phyloP scores from a whole-genome alignment of 2,329 filamentous ascomycete species.

The Epicoccum sorghinum region DNA sequence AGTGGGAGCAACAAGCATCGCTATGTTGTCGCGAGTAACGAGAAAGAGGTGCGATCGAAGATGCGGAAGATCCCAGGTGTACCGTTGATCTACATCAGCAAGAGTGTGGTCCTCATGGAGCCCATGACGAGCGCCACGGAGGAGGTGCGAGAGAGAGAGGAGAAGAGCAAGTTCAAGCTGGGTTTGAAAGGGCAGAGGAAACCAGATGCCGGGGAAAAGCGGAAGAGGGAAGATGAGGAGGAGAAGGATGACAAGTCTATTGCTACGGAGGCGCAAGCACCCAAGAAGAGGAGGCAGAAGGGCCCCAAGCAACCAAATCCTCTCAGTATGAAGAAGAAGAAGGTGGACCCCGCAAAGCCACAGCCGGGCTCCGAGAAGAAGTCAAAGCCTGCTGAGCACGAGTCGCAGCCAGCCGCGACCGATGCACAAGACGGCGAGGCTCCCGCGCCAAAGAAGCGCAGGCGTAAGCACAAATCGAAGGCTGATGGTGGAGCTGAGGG shows the following conservation, averaged over 20 bases:
- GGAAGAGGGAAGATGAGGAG: constrained; percentile 58
- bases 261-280: constrained; percentile 26
- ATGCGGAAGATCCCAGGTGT: constrained; percentile 74
- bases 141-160: constrained; percentile 68
- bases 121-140: constrained; percentile 74
- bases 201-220: constrained; percentile 37
- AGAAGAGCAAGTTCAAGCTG: constrained; percentile 74
- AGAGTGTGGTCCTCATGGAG: constrained; percentile 79
- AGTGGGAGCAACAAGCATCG: constrained; percentile 75
- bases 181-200: constrained; percentile 63
- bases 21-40: constrained; percentile 79
- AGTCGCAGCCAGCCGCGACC: constrained; percentile 10
- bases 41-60: constrained; percentile 65
- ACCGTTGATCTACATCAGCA: constrained; percentile 77
- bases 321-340: constrained; percentile 71
- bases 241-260: constrained; percentile 38
- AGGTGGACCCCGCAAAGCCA: constrained; percentile 51
- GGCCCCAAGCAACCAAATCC: constrained; percentile 75
- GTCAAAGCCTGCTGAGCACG: constrained; percentile 15
- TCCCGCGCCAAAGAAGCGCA: constrained; percentile 45
- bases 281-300: constrained; percentile 60
- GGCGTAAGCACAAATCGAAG: constrained; percentile 48
- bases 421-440: constrained; percentile 30
- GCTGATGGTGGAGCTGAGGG: constrained; percentile 16
- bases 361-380: constrained; percentile 22